phyloP scores from a whole-genome alignment of 805 yeast genomes.

The Wickerhamiella occidentalis region DNA sequence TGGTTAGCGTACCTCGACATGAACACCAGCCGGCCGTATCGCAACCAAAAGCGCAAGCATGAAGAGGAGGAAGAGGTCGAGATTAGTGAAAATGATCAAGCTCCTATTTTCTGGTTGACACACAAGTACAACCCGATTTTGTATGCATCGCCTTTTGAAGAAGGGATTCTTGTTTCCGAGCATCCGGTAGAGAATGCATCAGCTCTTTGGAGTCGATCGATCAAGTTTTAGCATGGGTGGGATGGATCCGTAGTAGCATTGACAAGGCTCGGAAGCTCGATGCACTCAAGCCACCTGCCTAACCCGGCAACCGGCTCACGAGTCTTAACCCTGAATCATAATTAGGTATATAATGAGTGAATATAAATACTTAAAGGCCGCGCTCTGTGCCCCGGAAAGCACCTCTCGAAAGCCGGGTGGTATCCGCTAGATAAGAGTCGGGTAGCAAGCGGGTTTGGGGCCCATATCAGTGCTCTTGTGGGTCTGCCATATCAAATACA shows the following conservation, averaged over 20 bases:
- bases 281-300: no score
- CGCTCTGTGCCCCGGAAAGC: no score
- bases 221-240: background rate
- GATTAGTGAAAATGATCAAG: constrained; percentile 30
- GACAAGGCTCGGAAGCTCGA: no score
- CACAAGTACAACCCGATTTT: constrained; percentile 64
- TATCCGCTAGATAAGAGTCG: no score
- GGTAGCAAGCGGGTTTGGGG: no score
- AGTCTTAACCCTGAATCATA: background rate
- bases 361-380: no score
- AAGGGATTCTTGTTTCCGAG: constrained; percentile 57
- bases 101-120: constrained; percentile 50
- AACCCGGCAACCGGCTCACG: background rate
- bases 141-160: constrained; percentile 43
- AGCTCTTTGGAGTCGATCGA: background rate
- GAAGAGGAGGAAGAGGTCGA: constrained; percentile 15
- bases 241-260: no score
- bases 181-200: background rate
- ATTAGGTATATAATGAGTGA: background rate
- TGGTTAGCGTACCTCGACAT: constrained; percentile 74
- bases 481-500: constrained; percentile 1
- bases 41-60: constrained; percentile 30
- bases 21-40: constrained; percentile 41
- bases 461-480: background rate
- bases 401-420: no score